phyloP scores from a whole-genome alignment of 805 yeast genomes.

The Komagataella mondaviorum region DNA sequence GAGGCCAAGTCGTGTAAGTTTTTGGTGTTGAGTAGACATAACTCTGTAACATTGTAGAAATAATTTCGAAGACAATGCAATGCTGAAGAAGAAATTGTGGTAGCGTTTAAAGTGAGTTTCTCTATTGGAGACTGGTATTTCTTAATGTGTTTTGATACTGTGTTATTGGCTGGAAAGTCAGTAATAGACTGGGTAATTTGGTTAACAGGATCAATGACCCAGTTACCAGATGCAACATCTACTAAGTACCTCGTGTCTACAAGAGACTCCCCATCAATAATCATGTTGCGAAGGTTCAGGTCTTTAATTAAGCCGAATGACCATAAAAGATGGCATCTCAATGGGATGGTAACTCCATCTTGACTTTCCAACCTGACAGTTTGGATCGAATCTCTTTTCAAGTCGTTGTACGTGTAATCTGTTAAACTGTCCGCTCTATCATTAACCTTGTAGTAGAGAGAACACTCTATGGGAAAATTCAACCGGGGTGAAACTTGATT shows the following conservation, averaged over 20 bases:
- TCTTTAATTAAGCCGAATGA: constrained; percentile 30
- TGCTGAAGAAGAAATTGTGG: constrained; percentile 1
- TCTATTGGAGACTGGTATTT: constrained; percentile 7
- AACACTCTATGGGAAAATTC: constrained; percentile 20
- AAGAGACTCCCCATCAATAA: constrained; percentile 28
- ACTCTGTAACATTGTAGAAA: constrained; percentile 23
- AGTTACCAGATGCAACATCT: neutral
- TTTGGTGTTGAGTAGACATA: constrained; percentile 24
- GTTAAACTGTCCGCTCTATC: constrained; percentile 1
- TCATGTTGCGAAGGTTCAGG: constrained; percentile 29
- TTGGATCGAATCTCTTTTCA: neutral
- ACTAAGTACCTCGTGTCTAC: constrained; percentile 9
- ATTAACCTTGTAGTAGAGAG: constrained; percentile 11
- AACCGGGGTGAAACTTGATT: constrained; percentile 38
- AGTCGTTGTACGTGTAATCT: constrained; percentile 1
- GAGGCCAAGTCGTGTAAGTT: constrained; percentile 33
- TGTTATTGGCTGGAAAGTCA: neutral
- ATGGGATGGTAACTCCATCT: constrained; percentile 39
- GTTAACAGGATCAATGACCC: constrained; percentile 6
- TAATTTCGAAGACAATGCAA: constrained; percentile 18
- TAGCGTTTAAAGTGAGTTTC: constrained; percentile 3
- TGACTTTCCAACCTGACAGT: constrained; percentile 15
- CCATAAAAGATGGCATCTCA: constrained; percentile 31
- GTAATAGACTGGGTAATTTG: neutral
- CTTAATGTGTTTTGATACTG: constrained; percentile 3